A percentile compares a stretch with the other conserved stretches of the same genome.
These are phyloP conservation scores for Skeletonema menzelii DNA, from an alignment of 108 stramenopile genomes.

Conservation along the genomic window DNA sequence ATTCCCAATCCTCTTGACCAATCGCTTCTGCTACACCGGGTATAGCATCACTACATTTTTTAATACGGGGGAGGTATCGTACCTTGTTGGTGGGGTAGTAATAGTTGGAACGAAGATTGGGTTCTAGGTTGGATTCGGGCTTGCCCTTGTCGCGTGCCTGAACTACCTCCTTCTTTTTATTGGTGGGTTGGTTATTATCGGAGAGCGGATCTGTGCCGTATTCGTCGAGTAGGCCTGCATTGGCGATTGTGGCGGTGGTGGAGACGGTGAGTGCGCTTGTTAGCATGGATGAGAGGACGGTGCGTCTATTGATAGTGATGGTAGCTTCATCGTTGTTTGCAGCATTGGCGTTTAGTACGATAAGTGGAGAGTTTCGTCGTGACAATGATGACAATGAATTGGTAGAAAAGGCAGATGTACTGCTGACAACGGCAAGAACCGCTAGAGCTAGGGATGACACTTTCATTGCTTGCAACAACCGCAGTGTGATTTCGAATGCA, in stretches of 20 bases:
- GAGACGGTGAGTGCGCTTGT: background rate
- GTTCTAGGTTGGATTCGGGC: conserved; percentile 64
- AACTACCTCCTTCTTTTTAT: conserved; percentile 20
- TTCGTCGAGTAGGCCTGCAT: conserved; percentile 64
- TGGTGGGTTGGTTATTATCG: conserved; percentile 38
- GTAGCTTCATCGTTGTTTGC: background rate
- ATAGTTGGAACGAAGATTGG: conserved; percentile 72
- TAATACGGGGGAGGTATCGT: conserved; percentile 85
- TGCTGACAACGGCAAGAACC: background rate
- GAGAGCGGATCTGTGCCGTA: conserved; percentile 77
- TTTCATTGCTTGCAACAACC: background rate
- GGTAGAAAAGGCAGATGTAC: background rate
- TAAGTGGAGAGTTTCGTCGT: background rate
- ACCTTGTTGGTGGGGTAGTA: conserved; percentile 58
- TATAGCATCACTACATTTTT: conserved; percentile 76
- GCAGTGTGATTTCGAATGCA: too few species aligned
- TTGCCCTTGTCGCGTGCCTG: conserved; percentile 46
- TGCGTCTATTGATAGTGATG: conserved; percentile 1
- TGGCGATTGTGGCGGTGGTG: background rate
- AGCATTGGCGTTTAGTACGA: background rate
- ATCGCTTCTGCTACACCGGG: conserved; percentile 59
- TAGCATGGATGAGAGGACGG: conserved; percentile 21
- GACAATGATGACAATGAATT: background rate
- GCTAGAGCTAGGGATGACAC: background rate
- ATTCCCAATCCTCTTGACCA: conserved; percentile 70